Base-by-base conservation (phyloP, 495 filamentous ascomycete species). In the Aspergillus bridgeri region DNA sequence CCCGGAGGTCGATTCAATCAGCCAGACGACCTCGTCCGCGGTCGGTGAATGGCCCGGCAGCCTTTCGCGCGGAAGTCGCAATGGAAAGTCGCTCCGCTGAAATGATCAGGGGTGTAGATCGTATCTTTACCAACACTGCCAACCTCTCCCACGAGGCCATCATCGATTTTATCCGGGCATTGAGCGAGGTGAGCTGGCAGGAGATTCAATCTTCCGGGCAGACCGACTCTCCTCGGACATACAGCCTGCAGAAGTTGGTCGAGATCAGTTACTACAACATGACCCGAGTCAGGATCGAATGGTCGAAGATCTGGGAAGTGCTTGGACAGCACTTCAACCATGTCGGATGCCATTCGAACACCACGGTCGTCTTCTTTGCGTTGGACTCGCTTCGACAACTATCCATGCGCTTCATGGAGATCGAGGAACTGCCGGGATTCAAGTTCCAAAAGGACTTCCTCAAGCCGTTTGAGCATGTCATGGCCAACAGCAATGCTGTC, bases 241-340 rank as follows among this genome's bases (percentile, higher is more conserved):
- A 96, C 75, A 96, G 91, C 68, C 76, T 99, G 49, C 94, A 99
- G 68, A 99, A 99, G 73, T 81, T 98, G 51, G 95, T 99, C 27
- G 94, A 99, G 73, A 97, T 99, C 70, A 93, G 89, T 72, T 96
- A 95, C 67, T 98, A 98, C 82, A 99, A 99, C 74, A 98, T 99
- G 95, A 93, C 87, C 45, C 86, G 94, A 77, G 92, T 99, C 15
- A 86, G 94, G 62, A 96, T 96, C 62, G 95, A 99, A 67, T 99
- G 94, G 94, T 93, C 88, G 11, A 92, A 89, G 66, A 95, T 99
- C 48, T 99, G 94, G 94, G 86, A 87, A 56, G 88, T 99, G 3
- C 83, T 99, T 13, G 94, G 94, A 19, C 88, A 96, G 68, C 94
- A 99, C 71, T 99, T 99, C 79, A 98, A 96, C 66, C 87, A 90